phyloP scores from a whole-genome alignment of 2,329 filamentous ascomycete species.

The Aspergillus texensis region DNA sequence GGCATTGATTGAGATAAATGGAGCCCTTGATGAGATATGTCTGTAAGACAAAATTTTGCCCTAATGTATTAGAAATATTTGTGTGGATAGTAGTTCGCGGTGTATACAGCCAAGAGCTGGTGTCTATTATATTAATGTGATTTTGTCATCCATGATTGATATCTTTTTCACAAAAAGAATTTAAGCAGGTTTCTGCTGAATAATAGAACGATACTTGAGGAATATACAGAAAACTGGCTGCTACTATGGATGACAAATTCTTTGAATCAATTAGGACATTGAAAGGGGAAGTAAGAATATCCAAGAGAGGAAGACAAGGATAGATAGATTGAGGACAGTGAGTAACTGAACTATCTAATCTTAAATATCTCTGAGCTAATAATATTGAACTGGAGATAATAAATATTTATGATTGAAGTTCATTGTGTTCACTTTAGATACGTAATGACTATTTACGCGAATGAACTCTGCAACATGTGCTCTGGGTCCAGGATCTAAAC shows the following conservation, averaged over 20 bases:
- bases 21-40: background rate
- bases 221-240: background rate
- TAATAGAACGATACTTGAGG: background rate
- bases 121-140: background rate
- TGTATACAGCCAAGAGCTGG: no score
- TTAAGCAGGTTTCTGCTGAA: background rate
- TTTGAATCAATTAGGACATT: background rate
- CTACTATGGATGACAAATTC: background rate
- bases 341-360: background rate
- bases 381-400: background rate
- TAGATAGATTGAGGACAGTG: background rate
- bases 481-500: background rate
- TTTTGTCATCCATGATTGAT: background rate
- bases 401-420: background rate
- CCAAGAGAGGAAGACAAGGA: background rate
- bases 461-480: background rate
- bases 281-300: background rate
- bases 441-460: background rate
- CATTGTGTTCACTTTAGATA: background rate
- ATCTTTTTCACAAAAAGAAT: background rate
- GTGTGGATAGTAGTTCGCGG: no score
- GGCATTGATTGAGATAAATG: background rate
- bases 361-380: background rate
- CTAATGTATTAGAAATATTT: no score
- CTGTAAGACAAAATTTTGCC: background rate